Evolutionary conservation across 164 flowering plant species (phyloP).

Genomic region (Buxus sempervirens): DNA sequence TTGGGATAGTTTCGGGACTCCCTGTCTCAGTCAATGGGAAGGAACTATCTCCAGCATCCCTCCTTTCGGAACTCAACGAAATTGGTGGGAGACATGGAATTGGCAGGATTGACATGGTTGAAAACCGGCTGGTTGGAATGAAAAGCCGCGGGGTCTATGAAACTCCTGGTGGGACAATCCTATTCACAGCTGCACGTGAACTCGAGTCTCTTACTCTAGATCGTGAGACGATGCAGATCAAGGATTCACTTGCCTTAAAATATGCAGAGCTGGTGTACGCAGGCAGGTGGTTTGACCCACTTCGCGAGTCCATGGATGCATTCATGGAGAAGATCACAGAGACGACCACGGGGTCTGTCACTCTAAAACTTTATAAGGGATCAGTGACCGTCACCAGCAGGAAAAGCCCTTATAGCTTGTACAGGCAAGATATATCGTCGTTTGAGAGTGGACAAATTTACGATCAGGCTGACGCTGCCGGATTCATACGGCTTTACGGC

Average conservation of each 20-base stretch:
- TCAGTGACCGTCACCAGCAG: conserved; percentile 60
- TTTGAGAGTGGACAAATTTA: conserved; percentile 80
- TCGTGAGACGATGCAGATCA: conserved; percentile 75
- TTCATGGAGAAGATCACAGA: conserved; percentile 84
- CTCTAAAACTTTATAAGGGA: conserved; percentile 82
- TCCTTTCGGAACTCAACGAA: conserved; percentile 69
- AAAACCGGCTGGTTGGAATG: conserved; percentile 94
- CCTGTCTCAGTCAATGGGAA: conserved; percentile 80
- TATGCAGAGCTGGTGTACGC: conserved; percentile 97
- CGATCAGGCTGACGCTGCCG: conserved; percentile 95
- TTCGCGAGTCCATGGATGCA: conserved; percentile 79
- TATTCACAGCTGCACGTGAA: conserved; percentile 70
- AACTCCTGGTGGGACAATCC: conserved; percentile 95
- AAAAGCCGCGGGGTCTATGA: conserved; percentile 97
- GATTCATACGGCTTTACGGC: conserved; percentile 83
- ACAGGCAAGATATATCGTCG: conserved; percentile 85
- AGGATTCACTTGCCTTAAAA: conserved; percentile 74
- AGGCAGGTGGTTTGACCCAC: conserved; percentile 95
- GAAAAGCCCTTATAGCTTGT: conserved; percentile 69
- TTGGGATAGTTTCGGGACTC: conserved; percentile 69
- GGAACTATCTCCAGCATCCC: conserved; percentile 74
- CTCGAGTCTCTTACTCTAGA: conserved; percentile 91
- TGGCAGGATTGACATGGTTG: conserved; percentile 92
- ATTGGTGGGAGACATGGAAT: conserved; percentile 88
- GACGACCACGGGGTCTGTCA: conserved; percentile 84